Evolutionary conservation across 495 filamentous ascomycete species (phyloP).

Genomic region (Neurospora terricola): DNA sequence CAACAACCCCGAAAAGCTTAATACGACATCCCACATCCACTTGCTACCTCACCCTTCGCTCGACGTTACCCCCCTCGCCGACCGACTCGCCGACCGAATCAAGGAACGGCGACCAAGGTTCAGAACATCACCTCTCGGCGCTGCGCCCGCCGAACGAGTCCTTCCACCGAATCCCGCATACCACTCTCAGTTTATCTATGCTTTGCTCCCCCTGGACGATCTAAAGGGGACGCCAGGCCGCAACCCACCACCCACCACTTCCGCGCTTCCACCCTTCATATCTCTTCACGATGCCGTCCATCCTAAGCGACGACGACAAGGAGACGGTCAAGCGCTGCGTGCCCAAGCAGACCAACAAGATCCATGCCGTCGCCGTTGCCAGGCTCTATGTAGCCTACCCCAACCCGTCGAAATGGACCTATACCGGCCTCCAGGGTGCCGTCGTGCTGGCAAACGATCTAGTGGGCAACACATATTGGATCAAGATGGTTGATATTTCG

Average conservation of each 20-base stretch:
- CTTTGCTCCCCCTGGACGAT: not conserved
- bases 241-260: not conserved
- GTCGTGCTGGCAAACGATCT: conserved; percentile 88
- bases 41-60: not conserved
- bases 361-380: conserved; percentile 85
- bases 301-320: conserved; percentile 84
- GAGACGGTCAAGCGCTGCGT: conserved; percentile 85
- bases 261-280: conserved; percentile 1
- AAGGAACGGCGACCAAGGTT: not conserved
- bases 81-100: not conserved
- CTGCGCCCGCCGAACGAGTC: not conserved
- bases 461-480: conserved; percentile 90
- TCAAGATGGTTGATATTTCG: conserved; percentile 94
- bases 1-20: not conserved
- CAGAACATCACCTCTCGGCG: not conserved
- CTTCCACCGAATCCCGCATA: not conserved
- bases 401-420: conserved; percentile 77
- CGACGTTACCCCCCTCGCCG: not conserved
- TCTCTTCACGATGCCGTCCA: conserved; percentile 62
- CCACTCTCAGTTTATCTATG: conserved; percentile 1
- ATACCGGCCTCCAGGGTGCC: conserved; percentile 88
- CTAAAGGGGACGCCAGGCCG: conserved; percentile 1
- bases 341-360: conserved; percentile 88
- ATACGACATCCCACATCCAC: not conserved
- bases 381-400: conserved; percentile 92